Percentiles rank a stretch among this genome's conserved stretches.
These are phyloP conservation scores for Xylaria sp. DNA, from an alignment of 2,329 filamentous ascomycete species.

Conservation along the genomic window DNA sequence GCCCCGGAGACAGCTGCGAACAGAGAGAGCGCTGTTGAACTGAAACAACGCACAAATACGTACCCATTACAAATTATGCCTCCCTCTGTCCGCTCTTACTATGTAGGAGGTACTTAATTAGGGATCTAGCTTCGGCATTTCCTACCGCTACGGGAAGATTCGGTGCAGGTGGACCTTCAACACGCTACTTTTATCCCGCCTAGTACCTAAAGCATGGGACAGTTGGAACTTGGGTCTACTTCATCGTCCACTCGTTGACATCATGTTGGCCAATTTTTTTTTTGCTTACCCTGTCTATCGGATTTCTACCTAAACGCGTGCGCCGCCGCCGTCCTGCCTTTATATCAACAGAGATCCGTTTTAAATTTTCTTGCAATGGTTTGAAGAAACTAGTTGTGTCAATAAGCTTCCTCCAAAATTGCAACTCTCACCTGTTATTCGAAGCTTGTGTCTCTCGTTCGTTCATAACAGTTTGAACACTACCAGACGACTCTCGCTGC, in stretches of 20 bases:
- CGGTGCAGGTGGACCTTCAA: slow-evolving; percentile 29
- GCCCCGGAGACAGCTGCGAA: background rate
- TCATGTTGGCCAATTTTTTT: slow-evolving; percentile 34
- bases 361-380: background rate
- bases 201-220: background rate
- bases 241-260: slow-evolving; percentile 33
- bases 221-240: background rate
- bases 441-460: background rate
- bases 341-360: background rate
- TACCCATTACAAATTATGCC: background rate
- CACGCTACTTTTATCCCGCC: background rate
- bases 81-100: background rate
- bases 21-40: background rate
- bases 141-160: slow-evolving; percentile 31
- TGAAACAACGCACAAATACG: background rate
- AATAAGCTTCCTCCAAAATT: slow-evolving; percentile 12
- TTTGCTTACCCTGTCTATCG: slow-evolving; percentile 5
- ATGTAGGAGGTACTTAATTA: background rate
- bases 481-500: background rate
- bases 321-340: background rate
- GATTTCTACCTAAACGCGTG: background rate
- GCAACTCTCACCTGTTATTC: too few species aligned
- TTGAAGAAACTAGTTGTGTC: background rate
- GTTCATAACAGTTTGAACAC: background rate
- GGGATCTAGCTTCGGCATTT: slow-evolving; percentile 3